Percentiles rank a stretch among this genome's conserved stretches.
Conservation (phyloP, 108 stramenopile species). For the Cyclotella kingstonii region DNA sequence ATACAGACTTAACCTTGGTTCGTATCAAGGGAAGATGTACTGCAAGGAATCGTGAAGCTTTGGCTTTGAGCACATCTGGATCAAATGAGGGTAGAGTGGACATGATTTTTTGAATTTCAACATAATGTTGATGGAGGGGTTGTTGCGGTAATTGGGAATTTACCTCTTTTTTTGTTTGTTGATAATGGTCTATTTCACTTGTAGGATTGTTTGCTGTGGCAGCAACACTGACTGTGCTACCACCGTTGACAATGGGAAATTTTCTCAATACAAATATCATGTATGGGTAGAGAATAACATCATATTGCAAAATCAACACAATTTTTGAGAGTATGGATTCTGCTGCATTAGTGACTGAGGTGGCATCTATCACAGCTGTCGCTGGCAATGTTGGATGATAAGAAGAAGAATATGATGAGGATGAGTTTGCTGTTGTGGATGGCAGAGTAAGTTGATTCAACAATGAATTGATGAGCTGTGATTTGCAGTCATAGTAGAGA, state of each 20-base stretch:
- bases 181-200: background rate
- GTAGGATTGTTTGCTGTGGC: background rate
- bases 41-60: conserved; percentile 76
- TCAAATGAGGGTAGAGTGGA: conserved; percentile 72
- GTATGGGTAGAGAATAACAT: conserved; percentile 81
- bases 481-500: conserved; percentile 83
- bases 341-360: conserved; percentile 45
- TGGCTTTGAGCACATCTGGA: conserved; percentile 53
- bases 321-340: conserved; percentile 76
- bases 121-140: too few relatives aligned
- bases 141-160: too few relatives aligned
- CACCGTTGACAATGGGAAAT: conserved; percentile 34
- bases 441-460: conserved; percentile 42
- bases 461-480: conserved; percentile 56
- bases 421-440: background rate
- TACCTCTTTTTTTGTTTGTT: conserved; percentile 4
- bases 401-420: conserved; percentile 2
- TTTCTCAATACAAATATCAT: conserved; percentile 74
- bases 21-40: conserved; percentile 81
- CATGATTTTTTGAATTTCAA: conserved; percentile 50
- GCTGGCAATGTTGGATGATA: conserved; percentile 24
- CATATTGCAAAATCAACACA: conserved; percentile 80
- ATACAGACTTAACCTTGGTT: conserved; percentile 77
- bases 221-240: background rate
- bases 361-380: conserved; percentile 23